Percentiles rank a stretch among this genome's conserved stretches.
These are phyloP conservation scores for Fragilariopsis cylindrus DNA, from an alignment of 108 stramenopile species.

Conservation along the genomic window DNA sequence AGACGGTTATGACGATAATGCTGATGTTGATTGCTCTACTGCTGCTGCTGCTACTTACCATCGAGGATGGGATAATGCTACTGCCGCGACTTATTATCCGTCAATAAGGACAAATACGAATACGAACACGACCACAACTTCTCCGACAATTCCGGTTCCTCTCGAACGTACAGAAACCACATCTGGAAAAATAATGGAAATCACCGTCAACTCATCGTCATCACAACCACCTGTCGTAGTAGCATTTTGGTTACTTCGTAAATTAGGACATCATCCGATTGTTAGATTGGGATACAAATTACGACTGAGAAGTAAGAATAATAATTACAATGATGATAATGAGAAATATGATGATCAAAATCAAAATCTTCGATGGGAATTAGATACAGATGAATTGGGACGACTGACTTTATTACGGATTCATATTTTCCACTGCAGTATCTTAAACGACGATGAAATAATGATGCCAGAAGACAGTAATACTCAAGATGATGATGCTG, in stretches of 20 bases:
- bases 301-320: conserved; percentile 1
- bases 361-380: conserved; percentile 21
- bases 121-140: neutral
- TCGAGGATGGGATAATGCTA: conserved; percentile 8
- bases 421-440: conserved; percentile 13
- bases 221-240: neutral
- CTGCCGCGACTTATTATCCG: neutral
- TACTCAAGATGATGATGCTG: neutral
- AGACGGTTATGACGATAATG: neutral
- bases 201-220: conserved; percentile 8
- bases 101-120: neutral
- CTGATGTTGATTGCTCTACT: too few species aligned
- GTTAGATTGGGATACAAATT: conserved; percentile 6
- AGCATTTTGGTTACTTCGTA: conserved; percentile 35
- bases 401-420: conserved; percentile 5
- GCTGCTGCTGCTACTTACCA: too few species aligned
- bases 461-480: neutral
- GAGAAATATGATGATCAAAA: neutral
- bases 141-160: neutral
- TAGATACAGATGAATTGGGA: conserved; percentile 15
- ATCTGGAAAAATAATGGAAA: conserved; percentile 24
- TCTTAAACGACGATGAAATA: neutral
- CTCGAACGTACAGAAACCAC: conserved; percentile 25
- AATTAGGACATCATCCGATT: conserved; percentile 13
- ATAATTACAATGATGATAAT: neutral